phyloP scores from a whole-genome alignment of 257 asterid species.

The Solanum peruvianum region DNA sequence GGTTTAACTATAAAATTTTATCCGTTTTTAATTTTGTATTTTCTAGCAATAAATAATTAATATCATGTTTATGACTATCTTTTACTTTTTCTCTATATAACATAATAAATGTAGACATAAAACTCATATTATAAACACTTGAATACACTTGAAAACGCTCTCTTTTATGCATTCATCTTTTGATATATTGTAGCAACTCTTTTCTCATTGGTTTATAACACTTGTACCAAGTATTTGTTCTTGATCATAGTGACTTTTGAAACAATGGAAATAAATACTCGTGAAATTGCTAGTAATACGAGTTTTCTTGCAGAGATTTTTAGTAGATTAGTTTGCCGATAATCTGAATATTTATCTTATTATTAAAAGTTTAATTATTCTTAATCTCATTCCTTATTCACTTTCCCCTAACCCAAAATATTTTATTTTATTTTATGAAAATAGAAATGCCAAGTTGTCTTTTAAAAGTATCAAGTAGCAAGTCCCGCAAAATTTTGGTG shows the following conservation, averaged over 20 bases:
- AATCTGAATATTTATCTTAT: background rate
- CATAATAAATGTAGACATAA: too few species aligned
- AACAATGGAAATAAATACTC: background rate
- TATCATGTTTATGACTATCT: background rate
- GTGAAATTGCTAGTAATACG: too few species aligned
- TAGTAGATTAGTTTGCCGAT: too few species aligned
- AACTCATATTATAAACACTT: background rate
- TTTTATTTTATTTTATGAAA: too few species aligned
- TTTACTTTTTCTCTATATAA: too few species aligned
- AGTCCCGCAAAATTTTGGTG: background rate
- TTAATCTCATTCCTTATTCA: background rate
- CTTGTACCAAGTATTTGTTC: background rate
- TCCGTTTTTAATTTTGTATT: too few species aligned
- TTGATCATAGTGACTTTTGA: background rate
- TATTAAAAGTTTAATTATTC: rapidly evolving
- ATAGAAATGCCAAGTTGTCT: background rate
- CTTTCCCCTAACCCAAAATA: background rate
- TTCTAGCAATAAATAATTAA: too few species aligned
- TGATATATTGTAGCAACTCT: background rate
- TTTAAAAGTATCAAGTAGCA: too few species aligned
- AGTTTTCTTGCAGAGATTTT: too few species aligned
- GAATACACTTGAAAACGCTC: background rate
- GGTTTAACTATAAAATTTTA: too few species aligned
- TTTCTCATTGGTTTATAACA: too few species aligned
- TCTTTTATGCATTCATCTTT: background rate